Conservation (phyloP, 306 rosid species). For the Vigna radiata region DNA sequence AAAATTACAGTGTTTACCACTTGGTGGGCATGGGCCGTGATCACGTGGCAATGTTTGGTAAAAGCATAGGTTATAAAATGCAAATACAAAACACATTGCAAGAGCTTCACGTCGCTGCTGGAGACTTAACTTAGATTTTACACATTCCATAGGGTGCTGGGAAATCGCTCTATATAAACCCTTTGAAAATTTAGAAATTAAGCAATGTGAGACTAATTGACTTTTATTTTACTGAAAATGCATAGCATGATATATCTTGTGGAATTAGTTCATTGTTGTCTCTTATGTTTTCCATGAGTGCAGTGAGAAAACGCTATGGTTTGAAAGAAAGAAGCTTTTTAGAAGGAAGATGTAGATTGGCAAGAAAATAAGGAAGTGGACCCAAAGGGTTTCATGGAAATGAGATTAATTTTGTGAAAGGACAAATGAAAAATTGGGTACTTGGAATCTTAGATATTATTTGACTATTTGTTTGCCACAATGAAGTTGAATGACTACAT, state of each 20-base stretch:
- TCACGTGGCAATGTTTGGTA: constrained; percentile 14
- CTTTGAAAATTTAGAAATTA: no score
- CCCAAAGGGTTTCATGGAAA: background rate
- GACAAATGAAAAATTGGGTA: background rate
- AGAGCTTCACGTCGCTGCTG: background rate
- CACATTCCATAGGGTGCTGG: no score
- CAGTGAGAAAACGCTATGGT: background rate
- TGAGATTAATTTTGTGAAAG: background rate
- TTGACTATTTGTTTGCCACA: constrained; percentile 46
- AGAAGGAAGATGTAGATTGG: background rate
- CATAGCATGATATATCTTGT: no score
- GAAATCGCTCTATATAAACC: no score
- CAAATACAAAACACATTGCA: background rate
- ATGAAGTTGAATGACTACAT: constrained; percentile 20
- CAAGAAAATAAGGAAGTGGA: background rate
- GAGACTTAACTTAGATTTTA: no score
- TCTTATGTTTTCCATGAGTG: no score
- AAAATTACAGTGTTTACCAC: constrained; percentile 12
- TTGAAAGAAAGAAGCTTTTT: background rate
- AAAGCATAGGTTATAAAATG: constrained; percentile 15
- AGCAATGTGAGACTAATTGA: no score
- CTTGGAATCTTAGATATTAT: constrained; percentile 20
- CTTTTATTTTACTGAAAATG: no score
- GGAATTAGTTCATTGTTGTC: no score
- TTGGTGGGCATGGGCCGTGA: constrained; percentile 16